phyloP scores from a whole-genome alignment of 2,329 filamentous ascomycete species.

The Monosporascus sp. region DNA sequence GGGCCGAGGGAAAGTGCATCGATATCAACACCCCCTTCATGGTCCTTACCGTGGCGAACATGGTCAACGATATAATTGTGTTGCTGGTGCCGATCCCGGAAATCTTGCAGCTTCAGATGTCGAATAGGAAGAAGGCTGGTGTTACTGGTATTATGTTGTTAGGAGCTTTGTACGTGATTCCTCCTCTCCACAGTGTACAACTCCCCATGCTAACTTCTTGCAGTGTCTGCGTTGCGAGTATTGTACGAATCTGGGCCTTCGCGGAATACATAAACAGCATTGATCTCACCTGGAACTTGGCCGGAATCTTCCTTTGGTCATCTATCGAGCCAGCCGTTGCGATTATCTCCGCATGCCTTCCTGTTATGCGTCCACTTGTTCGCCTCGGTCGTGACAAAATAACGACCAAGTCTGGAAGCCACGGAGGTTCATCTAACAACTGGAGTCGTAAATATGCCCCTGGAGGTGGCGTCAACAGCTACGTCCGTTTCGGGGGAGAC shows the following conservation, averaged over 20 bases:
- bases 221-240: slow-evolving; percentile 24
- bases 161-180: slow-evolving; percentile 24
- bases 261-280: slow-evolving; percentile 13
- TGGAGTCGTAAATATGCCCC: slow-evolving; percentile 10
- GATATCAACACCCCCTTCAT: slow-evolving; percentile 20
- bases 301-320: slow-evolving; percentile 27
- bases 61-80: slow-evolving; percentile 27
- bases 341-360: slow-evolving; percentile 32
- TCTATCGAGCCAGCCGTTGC: slow-evolving; percentile 29
- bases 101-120: slow-evolving; percentile 26
- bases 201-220: neutral
- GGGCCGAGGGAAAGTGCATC: slow-evolving; percentile 20
- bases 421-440: slow-evolving; percentile 1
- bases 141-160: slow-evolving; percentile 25
- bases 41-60: slow-evolving; percentile 21
- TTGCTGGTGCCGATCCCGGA: slow-evolving; percentile 24
- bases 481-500: slow-evolving; percentile 15
- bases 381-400: slow-evolving; percentile 16
- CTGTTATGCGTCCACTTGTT: slow-evolving; percentile 27
- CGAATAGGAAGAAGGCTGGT: slow-evolving; percentile 18
- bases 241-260: slow-evolving; percentile 24
- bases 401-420: too few species aligned
- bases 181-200: neutral
- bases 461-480: slow-evolving; percentile 14
- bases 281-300: slow-evolving; percentile 25